These are phyloP conservation scores for Remersonia thermophila DNA, from an alignment of 2,329 filamentous ascomycete genomes.

Conservation along the genomic window DNA sequence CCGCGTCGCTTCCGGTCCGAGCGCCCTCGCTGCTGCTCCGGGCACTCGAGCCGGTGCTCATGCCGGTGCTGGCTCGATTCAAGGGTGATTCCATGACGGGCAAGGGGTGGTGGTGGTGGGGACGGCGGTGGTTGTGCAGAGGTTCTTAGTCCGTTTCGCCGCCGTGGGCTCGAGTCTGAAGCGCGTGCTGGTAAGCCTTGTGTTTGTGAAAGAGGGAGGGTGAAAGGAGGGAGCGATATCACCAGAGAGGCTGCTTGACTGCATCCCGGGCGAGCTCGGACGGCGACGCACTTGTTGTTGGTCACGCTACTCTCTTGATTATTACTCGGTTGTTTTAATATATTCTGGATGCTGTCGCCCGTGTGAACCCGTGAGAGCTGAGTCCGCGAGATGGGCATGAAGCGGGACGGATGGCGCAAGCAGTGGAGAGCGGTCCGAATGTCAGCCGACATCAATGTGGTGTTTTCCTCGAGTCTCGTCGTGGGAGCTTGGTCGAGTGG, in stretches of 20 bases:
- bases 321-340: constrained; percentile 21
- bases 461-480: constrained; percentile 17
- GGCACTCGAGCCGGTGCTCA: constrained; percentile 4
- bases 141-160: constrained; percentile 1
- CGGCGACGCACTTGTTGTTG: background rate
- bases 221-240: background rate
- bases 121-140: background rate
- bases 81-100: constrained; percentile 34
- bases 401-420: constrained; percentile 43
- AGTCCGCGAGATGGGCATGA: constrained; percentile 44
- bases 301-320: constrained; percentile 7
- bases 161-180: too few species aligned
- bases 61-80: constrained; percentile 16
- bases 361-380: constrained; percentile 43
- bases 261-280: too few species aligned
- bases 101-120: constrained; percentile 3
- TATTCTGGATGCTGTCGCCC: constrained; percentile 44
- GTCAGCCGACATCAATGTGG: constrained; percentile 49
- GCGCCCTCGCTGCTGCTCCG: background rate
- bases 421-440: constrained; percentile 43
- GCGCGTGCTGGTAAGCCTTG: too few species aligned
- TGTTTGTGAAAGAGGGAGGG: too few species aligned
- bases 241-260: background rate
- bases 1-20: background rate
- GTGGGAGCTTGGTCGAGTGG: too few species aligned